These are phyloP conservation scores for Ascochyta rabiei DNA, from an alignment of 2,329 filamentous ascomycete species.

Conservation along the genomic window DNA sequence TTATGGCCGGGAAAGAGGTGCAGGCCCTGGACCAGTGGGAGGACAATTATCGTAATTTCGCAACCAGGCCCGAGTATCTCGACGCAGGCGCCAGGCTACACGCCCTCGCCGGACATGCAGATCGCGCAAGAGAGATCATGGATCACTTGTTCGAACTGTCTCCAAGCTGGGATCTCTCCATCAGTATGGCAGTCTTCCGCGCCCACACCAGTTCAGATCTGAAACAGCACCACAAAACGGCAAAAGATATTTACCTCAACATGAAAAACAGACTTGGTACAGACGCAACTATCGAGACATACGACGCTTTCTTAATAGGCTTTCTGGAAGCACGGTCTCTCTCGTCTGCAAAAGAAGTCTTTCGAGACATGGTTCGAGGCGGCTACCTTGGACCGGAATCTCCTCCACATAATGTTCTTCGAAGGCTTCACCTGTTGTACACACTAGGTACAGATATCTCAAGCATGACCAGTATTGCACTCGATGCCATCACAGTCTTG, in stretches of 20 bases:
- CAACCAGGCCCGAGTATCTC: slow-evolving; percentile 54
- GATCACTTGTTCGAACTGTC: slow-evolving; percentile 58
- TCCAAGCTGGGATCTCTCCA: slow-evolving; percentile 58
- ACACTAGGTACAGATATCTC: slow-evolving; percentile 37
- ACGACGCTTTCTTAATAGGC: slow-evolving; percentile 73
- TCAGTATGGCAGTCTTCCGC: slow-evolving; percentile 72
- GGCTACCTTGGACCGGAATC: slow-evolving; percentile 52
- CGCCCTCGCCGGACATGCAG: slow-evolving; percentile 62
- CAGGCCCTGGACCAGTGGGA: slow-evolving; percentile 44
- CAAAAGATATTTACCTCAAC: slow-evolving; percentile 54
- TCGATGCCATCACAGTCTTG: slow-evolving; percentile 56
- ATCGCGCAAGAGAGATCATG: slow-evolving; percentile 63
- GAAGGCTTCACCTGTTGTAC: slow-evolving; percentile 36
- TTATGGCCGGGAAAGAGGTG: slow-evolving; percentile 32
- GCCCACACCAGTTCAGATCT: slow-evolving; percentile 63
- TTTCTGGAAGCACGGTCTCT: slow-evolving; percentile 71
- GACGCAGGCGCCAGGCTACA: slow-evolving; percentile 71
- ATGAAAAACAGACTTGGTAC: slow-evolving; percentile 65
- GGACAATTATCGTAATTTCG: slow-evolving; percentile 15
- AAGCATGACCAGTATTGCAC: slow-evolving; percentile 36
- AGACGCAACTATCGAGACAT: slow-evolving; percentile 72
- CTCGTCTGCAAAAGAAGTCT: slow-evolving; percentile 73
- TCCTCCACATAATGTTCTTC: slow-evolving; percentile 33
- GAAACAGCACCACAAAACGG: slow-evolving; percentile 55
- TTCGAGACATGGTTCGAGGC: slow-evolving; percentile 84